Conservation (phyloP, 2,329 filamentous ascomycete species). For the Shiraia sp. region DNA sequence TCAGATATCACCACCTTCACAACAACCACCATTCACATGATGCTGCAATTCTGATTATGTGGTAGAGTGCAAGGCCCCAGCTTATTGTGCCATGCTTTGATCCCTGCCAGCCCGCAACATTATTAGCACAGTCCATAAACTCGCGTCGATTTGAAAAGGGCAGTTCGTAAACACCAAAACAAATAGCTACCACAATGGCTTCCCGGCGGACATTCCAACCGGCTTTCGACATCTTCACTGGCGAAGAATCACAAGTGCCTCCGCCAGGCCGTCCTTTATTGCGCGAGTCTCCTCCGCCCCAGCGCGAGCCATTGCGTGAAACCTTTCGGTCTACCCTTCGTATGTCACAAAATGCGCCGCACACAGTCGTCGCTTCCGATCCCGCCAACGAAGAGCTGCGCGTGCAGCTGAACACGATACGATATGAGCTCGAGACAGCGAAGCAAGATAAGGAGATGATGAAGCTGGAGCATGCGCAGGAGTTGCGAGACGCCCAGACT, state of each 20-base stretch:
- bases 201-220: slow-evolving; percentile 46
- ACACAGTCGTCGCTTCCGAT: slow-evolving; percentile 45
- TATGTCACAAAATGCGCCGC: slow-evolving; percentile 46
- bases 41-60: too few species aligned
- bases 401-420: slow-evolving; percentile 83
- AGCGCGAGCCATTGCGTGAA: slow-evolving; percentile 47
- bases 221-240: slow-evolving; percentile 55
- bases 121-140: too few species aligned
- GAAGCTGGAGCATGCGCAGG: slow-evolving; percentile 77
- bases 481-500: slow-evolving; percentile 76
- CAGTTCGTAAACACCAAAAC: slow-evolving; percentile 19
- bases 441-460: slow-evolving; percentile 87
- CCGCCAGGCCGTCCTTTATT: slow-evolving; percentile 40
- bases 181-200: slow-evolving; percentile 23
- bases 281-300: slow-evolving; percentile 38
- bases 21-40: slow-evolving; percentile 6
- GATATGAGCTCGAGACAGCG: slow-evolving; percentile 83
- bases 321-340: slow-evolving; percentile 46
- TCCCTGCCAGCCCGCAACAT: not conserved
- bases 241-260: slow-evolving; percentile 42
- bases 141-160: too few species aligned
- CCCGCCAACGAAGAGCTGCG: slow-evolving; percentile 75
- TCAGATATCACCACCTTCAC: slow-evolving; percentile 8
- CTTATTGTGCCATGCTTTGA: not conserved
- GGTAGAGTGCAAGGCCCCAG: too few species aligned